phyloP scores from a whole-genome alignment of 2,329 filamentous ascomycete species.

The Calonectria hongkongensis region DNA sequence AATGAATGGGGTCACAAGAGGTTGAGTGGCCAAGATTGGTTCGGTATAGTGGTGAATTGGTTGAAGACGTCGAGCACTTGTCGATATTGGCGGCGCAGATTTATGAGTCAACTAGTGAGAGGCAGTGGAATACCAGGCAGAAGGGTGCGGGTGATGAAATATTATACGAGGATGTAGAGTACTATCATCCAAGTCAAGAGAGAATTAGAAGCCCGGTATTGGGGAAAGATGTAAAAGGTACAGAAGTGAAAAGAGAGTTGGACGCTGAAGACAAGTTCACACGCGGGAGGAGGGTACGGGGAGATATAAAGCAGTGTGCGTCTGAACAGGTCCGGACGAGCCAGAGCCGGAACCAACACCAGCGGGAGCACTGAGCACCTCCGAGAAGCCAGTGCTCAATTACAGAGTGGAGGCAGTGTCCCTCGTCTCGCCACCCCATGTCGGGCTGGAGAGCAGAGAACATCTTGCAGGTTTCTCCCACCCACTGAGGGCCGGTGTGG shows the following conservation, averaged over 20 bases:
- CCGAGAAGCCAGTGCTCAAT: conserved; percentile 41
- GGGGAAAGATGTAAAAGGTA: conserved; percentile 39
- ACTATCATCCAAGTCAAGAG: conserved; percentile 41
- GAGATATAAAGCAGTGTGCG: conserved; percentile 56
- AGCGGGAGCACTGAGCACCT: conserved; percentile 39
- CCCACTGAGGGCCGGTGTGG: conserved; percentile 49
- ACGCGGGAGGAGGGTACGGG: conserved; percentile 53
- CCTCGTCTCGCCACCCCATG: conserved; percentile 48
- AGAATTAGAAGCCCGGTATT: conserved; percentile 40
- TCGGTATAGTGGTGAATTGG: background rate
- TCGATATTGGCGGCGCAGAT: background rate
- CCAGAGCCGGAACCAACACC: conserved; percentile 43
- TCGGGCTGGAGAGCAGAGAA: conserved; percentile 44
- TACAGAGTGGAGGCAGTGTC: conserved; percentile 49
- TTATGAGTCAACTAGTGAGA: conserved; percentile 3
- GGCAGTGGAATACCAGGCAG: conserved; percentile 26
- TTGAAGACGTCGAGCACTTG: background rate
- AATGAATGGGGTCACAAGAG: conserved; percentile 4
- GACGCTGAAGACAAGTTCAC: conserved; percentile 39
- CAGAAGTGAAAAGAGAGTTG: conserved; percentile 43
- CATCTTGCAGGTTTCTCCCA: conserved; percentile 52
- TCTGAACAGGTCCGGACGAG: conserved; percentile 46
- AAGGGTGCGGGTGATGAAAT: conserved; percentile 26
- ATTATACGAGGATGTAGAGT: conserved; percentile 40
- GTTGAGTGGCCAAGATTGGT: conserved; percentile 12